Evolutionary conservation across 2,329 filamentous ascomycete genomes (phyloP), one percentile per base, ranked within the genome.

Genomic region (Apiospora marii): DNA sequence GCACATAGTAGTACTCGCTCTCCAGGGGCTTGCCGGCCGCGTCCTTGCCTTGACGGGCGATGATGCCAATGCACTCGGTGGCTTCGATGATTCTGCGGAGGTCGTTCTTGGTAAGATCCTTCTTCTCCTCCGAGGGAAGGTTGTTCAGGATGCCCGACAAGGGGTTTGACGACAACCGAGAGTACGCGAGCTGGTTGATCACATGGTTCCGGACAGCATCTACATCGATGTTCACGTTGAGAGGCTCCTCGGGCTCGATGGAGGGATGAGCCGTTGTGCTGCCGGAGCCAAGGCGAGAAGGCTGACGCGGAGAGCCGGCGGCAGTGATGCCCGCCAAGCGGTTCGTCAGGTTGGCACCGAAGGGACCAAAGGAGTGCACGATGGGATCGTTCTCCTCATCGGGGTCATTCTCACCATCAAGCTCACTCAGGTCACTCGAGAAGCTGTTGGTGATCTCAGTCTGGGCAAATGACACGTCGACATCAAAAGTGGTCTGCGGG

Each of bases 1-100:
- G 93, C 10, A 98, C 87, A 80, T 99, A 99, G 84, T 98, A 98
- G 82, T 97, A 98, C 82, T 99, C 95, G 85, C 94, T 97, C 86
- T 99, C 96, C 0, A 99, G 89, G 8, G 92, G 85, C 85, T 98
- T 96, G 76, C 96, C 96, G 0, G 96, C 96, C 6, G 96, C 96
- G 80, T 99, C 96, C 83, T 98, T 99, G 80, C 96, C 96, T 81
- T 96, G 92, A 51, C 96, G 92, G 70, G 89, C 88, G 78, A 99
- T 98, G 81, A 96, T 92, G 67, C 96, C 96, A 75, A 98, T 91
- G 80, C 94, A 98, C 12, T 89, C 83, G 7, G 94, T 93, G 34
- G 86, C 85, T 80, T 95, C 92, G 61, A 98, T 89, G 72, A 97
- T 88, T 67, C 84, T 86, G 73, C 92, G 92, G 70, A 98, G 88